Evolutionary conservation across 2,329 filamentous ascomycete genomes (phyloP).

Genomic region (Pseudogymnoascus sp.): DNA sequence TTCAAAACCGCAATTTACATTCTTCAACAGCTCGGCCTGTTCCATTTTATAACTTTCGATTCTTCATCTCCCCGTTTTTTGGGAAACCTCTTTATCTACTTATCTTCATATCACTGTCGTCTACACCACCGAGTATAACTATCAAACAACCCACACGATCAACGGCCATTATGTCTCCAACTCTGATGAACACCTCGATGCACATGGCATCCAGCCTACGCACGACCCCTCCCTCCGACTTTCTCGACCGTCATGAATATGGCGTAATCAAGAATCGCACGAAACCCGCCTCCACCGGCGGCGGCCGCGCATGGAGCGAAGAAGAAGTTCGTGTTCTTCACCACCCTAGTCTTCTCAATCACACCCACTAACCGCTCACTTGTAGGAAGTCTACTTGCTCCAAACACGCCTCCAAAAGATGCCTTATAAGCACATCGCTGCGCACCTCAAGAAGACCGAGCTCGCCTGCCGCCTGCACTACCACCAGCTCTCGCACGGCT

Average conservation of each 20-base stretch:
- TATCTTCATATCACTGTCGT: constrained; percentile 15
- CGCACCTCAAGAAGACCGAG: constrained; percentile 81
- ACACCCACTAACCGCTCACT: not conserved
- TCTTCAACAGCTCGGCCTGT: constrained; percentile 37
- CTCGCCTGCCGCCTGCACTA: constrained; percentile 82
- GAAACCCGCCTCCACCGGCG: constrained; percentile 63
- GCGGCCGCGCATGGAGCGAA: constrained; percentile 77
- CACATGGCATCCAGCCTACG: constrained; percentile 22
- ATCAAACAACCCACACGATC: constrained; percentile 19
- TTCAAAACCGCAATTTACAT: constrained; percentile 32
- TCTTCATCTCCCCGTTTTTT: constrained; percentile 24
- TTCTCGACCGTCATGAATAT: constrained; percentile 51
- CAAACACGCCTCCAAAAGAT: constrained; percentile 81
- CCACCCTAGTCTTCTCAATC: not conserved
- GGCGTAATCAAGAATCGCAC: constrained; percentile 55
- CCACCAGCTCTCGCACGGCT: constrained; percentile 77
- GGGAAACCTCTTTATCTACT: constrained; percentile 13
- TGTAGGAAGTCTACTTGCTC: constrained; percentile 73
- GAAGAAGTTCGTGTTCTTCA: constrained; percentile 58
- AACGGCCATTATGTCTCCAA: constrained; percentile 26
- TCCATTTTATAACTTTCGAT: constrained; percentile 28
- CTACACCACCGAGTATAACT: constrained; percentile 18
- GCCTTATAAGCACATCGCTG: constrained; percentile 85
- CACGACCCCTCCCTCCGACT: constrained; percentile 39
- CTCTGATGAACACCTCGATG: constrained; percentile 29